These are phyloP conservation scores for Trichocladium antarcticum DNA, from an alignment of 495 filamentous ascomycete species.

Conservation along the genomic window DNA sequence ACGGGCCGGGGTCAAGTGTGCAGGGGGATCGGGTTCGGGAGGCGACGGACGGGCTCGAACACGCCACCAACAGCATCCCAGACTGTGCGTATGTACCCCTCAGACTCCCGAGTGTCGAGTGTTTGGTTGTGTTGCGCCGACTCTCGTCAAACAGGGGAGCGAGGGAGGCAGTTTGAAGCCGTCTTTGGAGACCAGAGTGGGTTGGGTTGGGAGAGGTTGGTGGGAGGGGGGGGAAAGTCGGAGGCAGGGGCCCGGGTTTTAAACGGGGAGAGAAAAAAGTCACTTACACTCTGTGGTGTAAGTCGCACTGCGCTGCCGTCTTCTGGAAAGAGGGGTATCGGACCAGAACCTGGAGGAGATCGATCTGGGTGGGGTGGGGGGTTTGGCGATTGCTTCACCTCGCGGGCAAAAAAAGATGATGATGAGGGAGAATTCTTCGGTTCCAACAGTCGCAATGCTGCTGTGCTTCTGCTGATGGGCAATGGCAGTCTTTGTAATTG, in stretches of 20 bases:
- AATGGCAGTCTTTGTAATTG: conserved; percentile 19
- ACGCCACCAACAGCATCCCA: conserved; percentile 2
- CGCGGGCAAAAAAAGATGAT: background rate
- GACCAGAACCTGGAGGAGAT: conserved; percentile 16
- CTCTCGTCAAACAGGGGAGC: no score
- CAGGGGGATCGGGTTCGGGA: conserved; percentile 6
- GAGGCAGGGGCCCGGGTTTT: conserved; percentile 10
- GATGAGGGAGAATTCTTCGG: background rate
- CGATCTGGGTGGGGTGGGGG: conserved; percentile 7
- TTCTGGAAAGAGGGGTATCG: conserved; percentile 24
- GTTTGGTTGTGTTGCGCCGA: background rate
- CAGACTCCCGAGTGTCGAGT: background rate
- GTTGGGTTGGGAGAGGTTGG: conserved; percentile 1
- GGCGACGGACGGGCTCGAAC: conserved; percentile 4
- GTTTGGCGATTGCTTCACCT: conserved; percentile 8
- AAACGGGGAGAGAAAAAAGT: conserved; percentile 13
- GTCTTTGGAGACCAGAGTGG: background rate
- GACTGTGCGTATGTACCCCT: background rate
- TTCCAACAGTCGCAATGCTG: conserved; percentile 22
- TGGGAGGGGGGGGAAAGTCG: conserved; percentile 11
- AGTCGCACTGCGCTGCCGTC: conserved; percentile 26
- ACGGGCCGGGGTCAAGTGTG: conserved; percentile 11
- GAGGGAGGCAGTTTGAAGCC: background rate
- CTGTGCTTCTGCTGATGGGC: conserved; percentile 13
- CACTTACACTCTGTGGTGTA: conserved; percentile 25